These are phyloP conservation scores for Cystobasidium onofrii DNA, from an alignment of 768 basidiomycete genomes.

Conservation along the genomic window DNA sequence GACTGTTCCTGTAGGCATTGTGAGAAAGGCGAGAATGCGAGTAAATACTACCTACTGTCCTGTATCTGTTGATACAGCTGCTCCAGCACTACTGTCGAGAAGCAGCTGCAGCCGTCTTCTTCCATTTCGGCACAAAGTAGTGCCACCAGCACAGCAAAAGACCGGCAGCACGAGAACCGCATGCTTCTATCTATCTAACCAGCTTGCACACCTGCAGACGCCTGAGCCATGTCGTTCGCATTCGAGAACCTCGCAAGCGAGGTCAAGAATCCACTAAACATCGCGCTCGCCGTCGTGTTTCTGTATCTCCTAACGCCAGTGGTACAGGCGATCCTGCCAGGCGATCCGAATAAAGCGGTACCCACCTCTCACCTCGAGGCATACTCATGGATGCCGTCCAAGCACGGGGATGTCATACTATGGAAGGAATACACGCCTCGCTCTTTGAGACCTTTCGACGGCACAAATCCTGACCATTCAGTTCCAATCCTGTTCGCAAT, in stretches of 20 bases:
- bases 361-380: slow-evolving; percentile 21
- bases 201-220: too few relatives aligned
- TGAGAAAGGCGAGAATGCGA: not conserved
- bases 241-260: not conserved
- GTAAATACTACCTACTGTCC: too few relatives aligned
- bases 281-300: slow-evolving; percentile 13
- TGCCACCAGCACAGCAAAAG: too few relatives aligned
- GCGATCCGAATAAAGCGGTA: not conserved
- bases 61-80: too few relatives aligned
- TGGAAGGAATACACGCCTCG: slow-evolving; percentile 31
- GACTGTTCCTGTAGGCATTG: not conserved
- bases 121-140: too few relatives aligned
- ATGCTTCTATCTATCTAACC: too few relatives aligned
- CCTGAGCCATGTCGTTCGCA: not conserved
- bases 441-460: slow-evolving; percentile 34
- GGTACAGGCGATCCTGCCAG: not conserved
- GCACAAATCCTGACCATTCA: slow-evolving; percentile 52
- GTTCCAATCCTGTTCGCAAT: slow-evolving; percentile 69
- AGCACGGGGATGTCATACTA: slow-evolving; percentile 10
- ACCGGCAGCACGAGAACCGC: too few relatives aligned
- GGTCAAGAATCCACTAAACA: slow-evolving; percentile 6
- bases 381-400: slow-evolving; percentile 26
- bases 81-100: too few relatives aligned
- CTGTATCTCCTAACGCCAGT: slow-evolving; percentile 21
- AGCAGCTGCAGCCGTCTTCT: too few relatives aligned